Base-by-base conservation (phyloP, 2,329 filamentous ascomycete genomes). In the Alternaria arbusti region DNA sequence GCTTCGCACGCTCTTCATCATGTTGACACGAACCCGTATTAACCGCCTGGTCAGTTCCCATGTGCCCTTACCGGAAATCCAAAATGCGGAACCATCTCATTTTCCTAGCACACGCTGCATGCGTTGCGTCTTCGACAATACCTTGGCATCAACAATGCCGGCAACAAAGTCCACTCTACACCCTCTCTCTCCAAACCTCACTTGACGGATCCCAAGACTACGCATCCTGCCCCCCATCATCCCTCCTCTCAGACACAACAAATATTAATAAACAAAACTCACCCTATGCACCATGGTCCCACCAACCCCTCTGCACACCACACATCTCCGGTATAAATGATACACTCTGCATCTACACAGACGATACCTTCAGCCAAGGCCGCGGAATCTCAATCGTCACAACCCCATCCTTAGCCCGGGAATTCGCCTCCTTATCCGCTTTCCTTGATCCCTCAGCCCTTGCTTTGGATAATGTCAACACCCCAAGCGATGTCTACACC, bases 301-400 rank as follows among this genome's bases (percentile, higher is more conserved):
- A 74, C 43, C 49, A 61, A 17, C 75, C 74, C 22, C 44, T 70
- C 7, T 80, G 78, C 56, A 79, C 74, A 2, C 25, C 60, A 3
- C 12, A 63, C 2, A 66, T 78, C 15, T 44, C 63, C 25, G 66
- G 58, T 40, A 57, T 78, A 25, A 67, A 70, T 9, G 64, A 61
- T n/a, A 66, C 67, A 6, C 71, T 80, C 1, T 80, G 77, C 49
- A 64, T 76, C 4, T 80, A 77, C 60, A 79, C 76, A 11, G 67
- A 66, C 43, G 51, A 63, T 1, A 67, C 71, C 1, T 78, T 78
- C 32, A 67, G 62, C 32, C 46, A 67, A n/a, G 72, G 71, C 8
- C 70, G 76, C 1, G 77, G 78, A 3, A 78, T 79, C 4, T 76
- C 77, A 0, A 70, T 80, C 7, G 73, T 80, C 54, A 80, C 78